Conservation (phyloP, 108 stramenopile genomes). For the Chaetoceros tenuissimus region DNA sequence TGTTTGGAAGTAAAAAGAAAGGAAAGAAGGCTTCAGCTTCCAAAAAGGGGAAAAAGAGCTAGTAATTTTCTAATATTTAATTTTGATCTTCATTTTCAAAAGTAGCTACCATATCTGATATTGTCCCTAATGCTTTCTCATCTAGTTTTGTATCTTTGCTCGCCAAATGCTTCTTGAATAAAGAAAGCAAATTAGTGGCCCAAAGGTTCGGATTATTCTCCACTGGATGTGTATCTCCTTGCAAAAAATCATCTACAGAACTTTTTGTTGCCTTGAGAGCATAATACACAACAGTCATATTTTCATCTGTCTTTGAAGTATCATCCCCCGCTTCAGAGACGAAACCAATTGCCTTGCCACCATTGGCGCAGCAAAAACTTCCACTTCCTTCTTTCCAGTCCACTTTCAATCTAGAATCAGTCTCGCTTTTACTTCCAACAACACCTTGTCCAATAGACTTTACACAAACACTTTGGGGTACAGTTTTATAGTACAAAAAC, state of each 20-base stretch:
- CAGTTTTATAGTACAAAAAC: constrained; percentile 4
- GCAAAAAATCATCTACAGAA: not conserved
- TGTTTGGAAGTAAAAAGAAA: constrained; percentile 18
- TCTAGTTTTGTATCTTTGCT: not conserved
- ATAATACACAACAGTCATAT: not conserved
- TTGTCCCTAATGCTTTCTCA: no score
- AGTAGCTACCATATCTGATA: no score
- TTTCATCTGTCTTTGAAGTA: not conserved
- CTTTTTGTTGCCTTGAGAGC: not conserved
- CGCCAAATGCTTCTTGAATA: not conserved
- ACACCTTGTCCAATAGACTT: constrained; percentile 65
- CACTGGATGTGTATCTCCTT: not conserved
- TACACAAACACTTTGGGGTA: constrained; percentile 13
- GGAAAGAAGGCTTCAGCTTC: constrained; percentile 1
- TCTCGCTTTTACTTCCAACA: constrained; percentile 57
- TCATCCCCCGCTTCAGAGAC: constrained; percentile 14
- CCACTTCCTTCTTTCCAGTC: constrained; percentile 40
- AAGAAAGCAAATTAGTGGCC: not conserved
- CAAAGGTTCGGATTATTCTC: no score
- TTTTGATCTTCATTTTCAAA: no score
- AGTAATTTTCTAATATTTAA: no score
- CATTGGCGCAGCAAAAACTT: constrained; percentile 31
- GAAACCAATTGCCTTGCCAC: constrained; percentile 68
- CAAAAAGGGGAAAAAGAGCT: constrained; percentile 13
- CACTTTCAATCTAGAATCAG: constrained; percentile 24